Base-by-base conservation (phyloP, 495 filamentous ascomycete species). In the Aspergillus coremiiformis region DNA sequence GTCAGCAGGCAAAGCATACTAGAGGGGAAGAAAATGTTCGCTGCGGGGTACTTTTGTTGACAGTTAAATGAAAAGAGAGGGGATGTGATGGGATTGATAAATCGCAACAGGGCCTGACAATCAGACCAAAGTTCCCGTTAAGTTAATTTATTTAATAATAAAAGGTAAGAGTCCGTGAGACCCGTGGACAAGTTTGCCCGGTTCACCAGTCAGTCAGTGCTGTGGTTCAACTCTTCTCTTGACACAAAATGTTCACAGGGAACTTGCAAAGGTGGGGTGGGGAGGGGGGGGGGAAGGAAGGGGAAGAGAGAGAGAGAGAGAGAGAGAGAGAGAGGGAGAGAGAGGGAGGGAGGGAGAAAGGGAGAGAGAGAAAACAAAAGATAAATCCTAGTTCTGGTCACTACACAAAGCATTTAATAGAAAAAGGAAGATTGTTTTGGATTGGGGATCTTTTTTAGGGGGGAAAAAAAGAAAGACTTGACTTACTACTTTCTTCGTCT, bases 141-240 rank as follows among this genome's bases (percentile, higher is more conserved):
- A 47, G 33, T 49, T 63, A 65, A 62, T 63, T 27, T 27, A 27
- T 14, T 35, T n/a, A n/a, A n/a, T n/a, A n/a, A n/a, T n/a, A n/a
- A n/a, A n/a, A n/a, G n/a, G n/a, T n/a, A n/a, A n/a, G n/a, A n/a
- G n/a, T n/a, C n/a, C n/a, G n/a, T n/a, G n/a, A n/a, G n/a, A n/a
- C n/a, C n/a, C n/a, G n/a, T n/a, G n/a, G n/a, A n/a, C n/a, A n/a
- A n/a, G n/a, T n/a, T n/a, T n/a, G n/a, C n/a, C n/a, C n/a, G n/a
- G n/a, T n/a, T n/a, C n/a, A n/a, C n/a, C n/a, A n/a, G n/a, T n/a
- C n/a, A n/a, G n/a, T n/a, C n/a, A n/a, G n/a, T n/a, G n/a, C n/a
- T n/a, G n/a, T n/a, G n/a, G n/a, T n/a, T n/a, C 32, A 35, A 35
- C n/a, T 35, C 32, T 3, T 12, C n/a, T n/a, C n/a, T n/a, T n/a